These are phyloP conservation scores for Erysimum cheiranthoides DNA, from an alignment of 345 rosid genomes.

Conservation along the genomic window DNA sequence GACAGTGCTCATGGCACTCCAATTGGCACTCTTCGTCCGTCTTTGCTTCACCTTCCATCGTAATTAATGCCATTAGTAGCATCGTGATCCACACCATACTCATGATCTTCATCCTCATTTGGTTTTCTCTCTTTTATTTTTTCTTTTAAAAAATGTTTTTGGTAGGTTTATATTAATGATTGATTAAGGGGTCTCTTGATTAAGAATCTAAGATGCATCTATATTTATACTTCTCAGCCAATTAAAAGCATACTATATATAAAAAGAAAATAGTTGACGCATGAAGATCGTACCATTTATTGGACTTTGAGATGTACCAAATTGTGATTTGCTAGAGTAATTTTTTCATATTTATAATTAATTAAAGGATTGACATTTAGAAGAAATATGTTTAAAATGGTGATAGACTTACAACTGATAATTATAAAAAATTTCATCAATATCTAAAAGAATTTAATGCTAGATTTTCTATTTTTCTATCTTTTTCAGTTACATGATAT, in stretches of 20 bases:
- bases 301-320: background rate
- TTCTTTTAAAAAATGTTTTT: background rate
- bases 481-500: background rate
- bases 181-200: background rate
- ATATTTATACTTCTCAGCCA: background rate
- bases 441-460: background rate
- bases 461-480: background rate
- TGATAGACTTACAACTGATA: background rate
- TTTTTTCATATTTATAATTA: background rate
- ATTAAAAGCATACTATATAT: background rate
- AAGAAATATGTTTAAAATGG: background rate
- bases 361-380: background rate
- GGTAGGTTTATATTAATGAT: background rate
- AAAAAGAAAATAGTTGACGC: background rate
- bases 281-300: background rate
- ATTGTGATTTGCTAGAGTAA: background rate
- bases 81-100: slow-evolving; percentile 23
- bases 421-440: background rate
- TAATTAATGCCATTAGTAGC: background rate
- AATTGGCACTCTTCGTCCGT: background rate
- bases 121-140: background rate
- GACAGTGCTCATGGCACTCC: background rate
- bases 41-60: slow-evolving; percentile 15
- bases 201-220: background rate
- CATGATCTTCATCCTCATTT: slow-evolving; percentile 2